Conservation (phyloP, 1,284 basidiomycete species). For the Takashimella tepidaria region DNA sequence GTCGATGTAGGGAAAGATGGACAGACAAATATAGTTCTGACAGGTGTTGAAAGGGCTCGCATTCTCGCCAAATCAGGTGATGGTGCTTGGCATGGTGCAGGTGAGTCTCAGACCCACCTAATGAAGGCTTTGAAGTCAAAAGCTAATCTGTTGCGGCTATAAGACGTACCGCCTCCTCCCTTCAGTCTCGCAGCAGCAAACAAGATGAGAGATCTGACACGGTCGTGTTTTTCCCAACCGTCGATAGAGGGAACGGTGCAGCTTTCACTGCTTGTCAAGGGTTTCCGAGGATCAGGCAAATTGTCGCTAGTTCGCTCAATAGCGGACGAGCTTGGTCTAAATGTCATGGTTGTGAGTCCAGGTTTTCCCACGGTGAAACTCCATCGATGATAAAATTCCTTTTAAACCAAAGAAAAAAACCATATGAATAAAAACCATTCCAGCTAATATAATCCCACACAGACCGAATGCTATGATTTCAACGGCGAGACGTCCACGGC, state of each 20-base stretch:
- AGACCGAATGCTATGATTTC: slow-evolving; percentile 83
- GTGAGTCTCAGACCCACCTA: slow-evolving; percentile 18
- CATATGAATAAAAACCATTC: too few relatives aligned
- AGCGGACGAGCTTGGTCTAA: slow-evolving; percentile 51
- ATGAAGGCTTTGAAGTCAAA: not conserved
- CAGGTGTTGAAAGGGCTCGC: slow-evolving; percentile 51
- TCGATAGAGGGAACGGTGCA: slow-evolving; percentile 23
- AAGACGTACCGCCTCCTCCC: slow-evolving; percentile 22
- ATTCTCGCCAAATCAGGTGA: slow-evolving; percentile 24
- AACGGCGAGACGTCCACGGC: slow-evolving; percentile 73
- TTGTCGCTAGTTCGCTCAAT: slow-evolving; percentile 39
- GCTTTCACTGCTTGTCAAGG: slow-evolving; percentile 50
- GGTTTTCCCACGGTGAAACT: too few relatives aligned
- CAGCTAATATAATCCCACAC: not conserved
- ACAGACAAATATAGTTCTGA: slow-evolving; percentile 50
- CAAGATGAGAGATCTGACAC: slow-evolving; percentile 33
- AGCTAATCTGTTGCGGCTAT: not conserved
- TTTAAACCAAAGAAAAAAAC: too few relatives aligned
- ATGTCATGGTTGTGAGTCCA: slow-evolving; percentile 65
- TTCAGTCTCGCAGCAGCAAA: slow-evolving; percentile 15
- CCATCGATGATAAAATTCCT: too few relatives aligned
- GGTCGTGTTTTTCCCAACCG: slow-evolving; percentile 20
- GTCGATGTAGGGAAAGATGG: slow-evolving; percentile 65
- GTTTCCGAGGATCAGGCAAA: slow-evolving; percentile 53
- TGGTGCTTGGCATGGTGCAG: slow-evolving; percentile 25